Evolutionary conservation across 768 basidiomycete species (phyloP), one percentile per base, ranked within the genome.

Genomic region (Nidularia pulvinata): DNA sequence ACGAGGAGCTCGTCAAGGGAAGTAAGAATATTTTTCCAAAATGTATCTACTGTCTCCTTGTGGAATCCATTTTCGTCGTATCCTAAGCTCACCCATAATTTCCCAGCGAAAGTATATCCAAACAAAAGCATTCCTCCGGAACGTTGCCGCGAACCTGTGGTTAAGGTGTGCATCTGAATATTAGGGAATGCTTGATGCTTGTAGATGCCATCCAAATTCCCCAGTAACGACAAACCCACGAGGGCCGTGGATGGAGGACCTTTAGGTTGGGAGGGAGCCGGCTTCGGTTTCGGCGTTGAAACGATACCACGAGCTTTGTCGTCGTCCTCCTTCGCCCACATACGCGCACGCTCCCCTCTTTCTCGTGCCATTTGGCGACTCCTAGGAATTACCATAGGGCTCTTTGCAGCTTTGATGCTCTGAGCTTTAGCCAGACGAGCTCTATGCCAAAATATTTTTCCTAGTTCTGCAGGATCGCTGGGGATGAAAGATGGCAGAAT

Each of bases 131-230:
- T 86, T 2, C 84, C 90, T 7, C 89, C 84, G 0, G 80, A 64
- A 3, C 91, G 82, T 63, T 93, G 91, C n/a, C 92, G 79, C 6
- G 88, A 91, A 2, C 91, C 92, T 1, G 92, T 93, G 30, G 89
- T 93, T 34, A 95, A 74, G 4, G 85, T 86, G 58, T 89, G 83
- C 16, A 93, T 73, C 65, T 78, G 67, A 55, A 92, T 69, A 4
- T 67, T 59, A n/a, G 80, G 77, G 70, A 81, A 92, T 1, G 68
- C 57, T 7, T 75, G 69, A 63, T 92, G 90, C 57, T 85, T 83
- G 72, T 93, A 94, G 33, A 86, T 88, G 3, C 82, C 87, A 64
- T 93, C 91, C 50, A 93, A 73, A 63, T 92, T 93, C 1, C 92
- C 91, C n/a, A 93, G 76, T 55, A 95, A 76, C 5, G 91, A 94